Evolutionary conservation across 305 asterid genomes (phyloP), one percentile per base, ranked within the genome.

Genomic region (Lippia alba): DNA sequence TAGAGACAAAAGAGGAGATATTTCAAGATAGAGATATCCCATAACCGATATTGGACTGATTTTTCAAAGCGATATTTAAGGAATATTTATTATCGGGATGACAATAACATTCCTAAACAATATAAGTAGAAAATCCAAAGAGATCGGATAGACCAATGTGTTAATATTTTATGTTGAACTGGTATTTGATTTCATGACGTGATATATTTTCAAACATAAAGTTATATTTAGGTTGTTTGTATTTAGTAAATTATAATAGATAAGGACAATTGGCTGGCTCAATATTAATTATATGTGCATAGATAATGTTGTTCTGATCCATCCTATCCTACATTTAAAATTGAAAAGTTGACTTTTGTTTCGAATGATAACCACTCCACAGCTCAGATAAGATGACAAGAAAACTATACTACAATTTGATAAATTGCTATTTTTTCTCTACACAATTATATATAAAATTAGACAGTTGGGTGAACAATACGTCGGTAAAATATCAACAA

Each of bases 331-430:
- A 30, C 51, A 53, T 48, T 61, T n/a, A 7, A 44, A 44, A 40
- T 46, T 64, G 74, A 78, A 40, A 79, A 63, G 83, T 79, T 76
- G 86, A 82, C 86, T 63, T 69, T 41, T 62, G 69, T 33, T 67
- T 12, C 16, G 41, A 17, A 56, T 81, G 79, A 81, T 81, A 81
- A 72, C 64, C 69, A 81, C 70, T 74, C 75, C 82, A 57, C 49
- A 63, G 39, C 8, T 20, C 41, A 59, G 69, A 82, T 78, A 71
- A 68, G 77, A 72, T 10, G 19, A 55, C 14, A 15, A 45, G 18
- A 32, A 10, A 30, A 36, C 9, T 36, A 4, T 2, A 49, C 19
- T 2, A 61, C 32, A 12, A 15, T 51, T 16, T 61, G 75, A 77
- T 68, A 70, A 71, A 19, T 56, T 39, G 20, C 5, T 36, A 8